Base-by-base conservation (phyloP, 768 basidiomycete genomes). In the Hortiboletus campestris region DNA sequence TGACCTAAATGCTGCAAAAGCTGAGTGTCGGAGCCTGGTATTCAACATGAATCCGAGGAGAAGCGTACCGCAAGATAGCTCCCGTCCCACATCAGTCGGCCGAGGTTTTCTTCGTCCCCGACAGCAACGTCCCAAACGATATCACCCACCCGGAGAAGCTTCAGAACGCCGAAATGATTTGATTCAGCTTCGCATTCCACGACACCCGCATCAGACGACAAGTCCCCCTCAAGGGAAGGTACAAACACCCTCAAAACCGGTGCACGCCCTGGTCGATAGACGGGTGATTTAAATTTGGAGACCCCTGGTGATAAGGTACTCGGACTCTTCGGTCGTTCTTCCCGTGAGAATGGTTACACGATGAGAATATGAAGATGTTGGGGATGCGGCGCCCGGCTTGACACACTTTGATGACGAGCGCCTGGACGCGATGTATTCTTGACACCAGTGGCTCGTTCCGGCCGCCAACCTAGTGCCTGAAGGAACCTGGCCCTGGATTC, bases 121-220 rank as follows among this genome's bases (percentile, higher is more conserved):
- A 89, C 88, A 6, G 91, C 92, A 14, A 86, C 77, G 63, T 94
- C 92, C 90, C 91, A 94, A 13, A 94, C 83, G 1, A 93, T 84
- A 67, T 94, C 91, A 1, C 91, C 91, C 31, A 84, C 75, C 46
- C 86, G 78, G 70, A 94, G 69, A 43, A 90, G 69, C 40, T 76
- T 76, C 61, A 77, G 60, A 34, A 91, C 79, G 2, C 68, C 58
- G 10, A 62, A 62, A 12, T 82, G 76, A 58, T 82, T 83, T 60
- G 89, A 77, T 74, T 94, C 92, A 1, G 80, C 82, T 69, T 94
- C 92, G 66, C 91, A 93, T 63, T 88, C 86, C 52, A 91, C 63
- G 19, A 94, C 84, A 55, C 89, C 87, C 60, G 82, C 78, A 68
- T 94, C 91, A 11, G 86, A 87, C 44, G 94, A 74, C 91, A 92